A percentile compares a stretch with the other conserved stretches of the same genome.
phyloP scores from a whole-genome alignment of 305 asterid genomes.

The Fraxinus albicans region DNA sequence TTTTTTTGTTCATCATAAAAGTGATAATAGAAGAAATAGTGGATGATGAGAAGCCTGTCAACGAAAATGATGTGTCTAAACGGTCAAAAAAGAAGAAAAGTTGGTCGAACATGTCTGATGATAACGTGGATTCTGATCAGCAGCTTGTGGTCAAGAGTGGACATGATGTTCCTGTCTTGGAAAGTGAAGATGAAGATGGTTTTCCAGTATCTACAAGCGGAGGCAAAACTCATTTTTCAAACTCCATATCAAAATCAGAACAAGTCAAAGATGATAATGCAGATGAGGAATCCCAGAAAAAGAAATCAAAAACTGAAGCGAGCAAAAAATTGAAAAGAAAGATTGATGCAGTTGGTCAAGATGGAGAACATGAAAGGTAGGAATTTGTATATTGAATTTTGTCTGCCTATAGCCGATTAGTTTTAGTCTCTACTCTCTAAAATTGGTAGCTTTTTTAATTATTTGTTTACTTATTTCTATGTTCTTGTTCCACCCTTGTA shows the following conservation, averaged over 20 bases:
- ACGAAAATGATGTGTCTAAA: conserved; percentile 41
- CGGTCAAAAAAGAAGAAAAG: conserved; percentile 56
- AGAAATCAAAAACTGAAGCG: conserved; percentile 34
- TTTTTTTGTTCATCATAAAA: conserved; percentile 26
- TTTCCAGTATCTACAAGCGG: conserved; percentile 52
- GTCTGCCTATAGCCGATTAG: neutral
- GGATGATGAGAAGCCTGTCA: conserved; percentile 58
- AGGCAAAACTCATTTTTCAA: neutral
- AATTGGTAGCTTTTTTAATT: neutral
- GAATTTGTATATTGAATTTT: neutral
- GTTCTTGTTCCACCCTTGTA: neutral
- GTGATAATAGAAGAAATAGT: conserved; percentile 86
- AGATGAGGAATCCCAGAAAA: conserved; percentile 32
- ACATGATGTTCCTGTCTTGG: conserved; percentile 40
- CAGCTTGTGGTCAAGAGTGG: conserved; percentile 50
- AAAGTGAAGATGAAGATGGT: conserved; percentile 96
- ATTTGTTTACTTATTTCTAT: neutral
- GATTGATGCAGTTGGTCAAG: conserved; percentile 41
- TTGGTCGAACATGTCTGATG: conserved; percentile 30
- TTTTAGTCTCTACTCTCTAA: neutral
- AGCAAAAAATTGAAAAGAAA: conserved; percentile 55
- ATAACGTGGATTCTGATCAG: conserved; percentile 35
- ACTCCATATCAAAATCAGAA: neutral
- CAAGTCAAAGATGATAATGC: conserved; percentile 23
- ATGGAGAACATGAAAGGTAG: conserved; percentile 50